Percentiles rank a stretch among this genome's conserved stretches.
phyloP scores from a whole-genome alignment of 371 early-diverging fungal species.

The Funneliformis caledonium region DNA sequence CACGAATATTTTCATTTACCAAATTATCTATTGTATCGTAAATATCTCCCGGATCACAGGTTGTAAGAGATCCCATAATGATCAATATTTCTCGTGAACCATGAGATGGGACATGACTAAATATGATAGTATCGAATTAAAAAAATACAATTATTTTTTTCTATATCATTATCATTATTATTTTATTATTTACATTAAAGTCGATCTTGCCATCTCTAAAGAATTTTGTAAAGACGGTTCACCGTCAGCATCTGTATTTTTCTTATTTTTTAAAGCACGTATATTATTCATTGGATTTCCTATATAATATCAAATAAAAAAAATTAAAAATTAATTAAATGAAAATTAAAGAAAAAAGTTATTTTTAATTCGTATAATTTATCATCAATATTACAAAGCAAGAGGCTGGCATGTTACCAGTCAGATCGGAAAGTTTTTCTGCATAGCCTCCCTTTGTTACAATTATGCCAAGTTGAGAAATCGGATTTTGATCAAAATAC shows the following conservation, averaged over 20 bases:
- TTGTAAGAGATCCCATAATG: conserved; percentile 85
- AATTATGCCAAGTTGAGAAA: conserved; percentile 90
- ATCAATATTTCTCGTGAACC: conserved; percentile 89
- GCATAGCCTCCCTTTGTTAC: conserved; percentile 87
- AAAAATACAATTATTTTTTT: neutral
- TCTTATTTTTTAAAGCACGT: conserved; percentile 64
- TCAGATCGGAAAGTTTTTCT: conserved; percentile 83
- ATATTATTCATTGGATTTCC: conserved; percentile 80
- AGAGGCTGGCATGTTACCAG: conserved; percentile 53
- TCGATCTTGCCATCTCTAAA: conserved; percentile 77
- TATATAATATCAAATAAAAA: neutral
- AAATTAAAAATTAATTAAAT: conserved; percentile 6
- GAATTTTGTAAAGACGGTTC: conserved; percentile 94
- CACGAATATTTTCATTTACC: conserved; percentile 71
- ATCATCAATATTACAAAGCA: neutral
- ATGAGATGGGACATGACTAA: conserved; percentile 88
- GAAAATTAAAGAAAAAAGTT: neutral
- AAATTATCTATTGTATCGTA: conserved; percentile 77
- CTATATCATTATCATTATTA: conserved; percentile 14
- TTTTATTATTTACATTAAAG: conserved; percentile 53
- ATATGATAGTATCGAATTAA: conserved; percentile 39
- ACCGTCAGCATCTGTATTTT: conserved; percentile 78
- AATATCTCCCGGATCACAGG: conserved; percentile 93
- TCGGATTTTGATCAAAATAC: conserved; percentile 95
- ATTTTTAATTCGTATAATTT: neutral